These are phyloP conservation scores for Tardiomyces digboiensis DNA, from an alignment of 1,139 yeast genomes.

Conservation along the genomic window DNA sequence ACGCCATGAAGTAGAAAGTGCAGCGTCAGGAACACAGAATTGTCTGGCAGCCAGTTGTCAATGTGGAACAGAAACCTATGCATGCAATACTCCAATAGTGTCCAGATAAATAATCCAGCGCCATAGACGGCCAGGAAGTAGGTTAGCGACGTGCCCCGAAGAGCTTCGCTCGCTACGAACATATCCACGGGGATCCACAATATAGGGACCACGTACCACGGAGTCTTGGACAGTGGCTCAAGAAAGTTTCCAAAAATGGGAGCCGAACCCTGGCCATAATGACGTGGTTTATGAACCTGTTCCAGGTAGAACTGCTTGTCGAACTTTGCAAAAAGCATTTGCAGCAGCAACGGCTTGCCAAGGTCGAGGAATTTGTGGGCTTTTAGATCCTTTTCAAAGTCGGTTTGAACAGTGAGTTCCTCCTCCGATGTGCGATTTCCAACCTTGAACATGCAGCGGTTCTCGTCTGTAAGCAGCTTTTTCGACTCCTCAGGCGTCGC, in stretches of 20 bases:
- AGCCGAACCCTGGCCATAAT: constrained; percentile 86
- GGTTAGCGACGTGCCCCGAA: constrained; percentile 23
- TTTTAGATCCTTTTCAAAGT: constrained; percentile 55
- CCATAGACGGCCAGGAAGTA: constrained; percentile 28
- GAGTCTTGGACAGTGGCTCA: constrained; percentile 60
- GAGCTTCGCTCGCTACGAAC: constrained; percentile 34
- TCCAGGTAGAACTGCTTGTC: constrained; percentile 84
- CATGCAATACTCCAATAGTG: constrained; percentile 74
- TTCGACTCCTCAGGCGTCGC: constrained; percentile 56
- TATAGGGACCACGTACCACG: constrained; percentile 80
- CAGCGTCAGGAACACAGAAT: constrained; percentile 59
- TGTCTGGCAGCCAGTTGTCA: constrained; percentile 77
- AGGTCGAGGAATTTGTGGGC: constrained; percentile 84
- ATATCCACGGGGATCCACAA: constrained; percentile 81
- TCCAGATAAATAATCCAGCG: constrained; percentile 82
- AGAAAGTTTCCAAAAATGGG: constrained; percentile 70
- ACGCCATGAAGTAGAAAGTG: constrained; percentile 94
- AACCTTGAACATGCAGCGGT: constrained; percentile 17
- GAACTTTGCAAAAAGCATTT: constrained; percentile 66
- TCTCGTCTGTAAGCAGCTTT: constrained; percentile 34
- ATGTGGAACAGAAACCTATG: constrained; percentile 93
- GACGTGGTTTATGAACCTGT: constrained; percentile 97
- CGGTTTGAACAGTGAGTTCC: constrained; percentile 68
- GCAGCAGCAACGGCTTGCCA: constrained; percentile 68
- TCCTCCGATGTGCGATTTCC: constrained; percentile 39